These are phyloP conservation scores for Parachaetomium inaequale DNA, from an alignment of 495 filamentous ascomycete genomes.

Conservation along the genomic window DNA sequence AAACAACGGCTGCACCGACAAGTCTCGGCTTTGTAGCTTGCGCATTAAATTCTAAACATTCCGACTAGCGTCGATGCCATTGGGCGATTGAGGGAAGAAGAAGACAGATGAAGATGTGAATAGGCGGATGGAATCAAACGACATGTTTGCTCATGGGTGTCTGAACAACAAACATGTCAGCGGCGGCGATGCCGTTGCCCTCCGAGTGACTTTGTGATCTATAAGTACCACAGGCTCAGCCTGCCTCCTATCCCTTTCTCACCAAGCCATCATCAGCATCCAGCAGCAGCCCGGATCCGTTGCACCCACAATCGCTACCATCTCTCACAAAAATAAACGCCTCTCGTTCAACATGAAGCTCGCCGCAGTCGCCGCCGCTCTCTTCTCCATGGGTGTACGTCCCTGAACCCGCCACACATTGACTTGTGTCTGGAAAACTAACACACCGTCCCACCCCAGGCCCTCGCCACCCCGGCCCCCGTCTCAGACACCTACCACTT, in stretches of 20 bases:
- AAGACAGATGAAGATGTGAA: not conserved
- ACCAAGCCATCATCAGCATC: not conserved
- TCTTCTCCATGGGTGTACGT: slow-evolving; percentile 1
- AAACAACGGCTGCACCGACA: not conserved
- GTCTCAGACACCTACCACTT: not conserved
- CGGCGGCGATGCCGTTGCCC: not conserved
- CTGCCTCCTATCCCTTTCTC: not conserved
- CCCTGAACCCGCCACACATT: no score
- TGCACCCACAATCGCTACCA: not conserved
- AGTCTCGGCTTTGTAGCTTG: not conserved
- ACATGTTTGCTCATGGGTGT: no score
- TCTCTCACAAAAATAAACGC: not conserved
- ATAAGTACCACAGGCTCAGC: not conserved
- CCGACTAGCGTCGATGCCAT: not conserved
- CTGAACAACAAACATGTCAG: not conserved
- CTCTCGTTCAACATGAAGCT: slow-evolving; percentile 2
- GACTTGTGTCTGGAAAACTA: not conserved
- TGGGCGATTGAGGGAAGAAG: not conserved
- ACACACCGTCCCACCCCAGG: not conserved
- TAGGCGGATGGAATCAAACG: not conserved
- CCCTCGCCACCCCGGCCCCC: not conserved
- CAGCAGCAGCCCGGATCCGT: not conserved
- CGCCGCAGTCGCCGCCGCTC: not conserved
- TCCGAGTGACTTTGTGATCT: not conserved
- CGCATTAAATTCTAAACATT: not conserved